Percentiles rank a stretch among this genome's conserved stretches.
Evolutionary conservation across 2,329 filamentous ascomycete genomes (phyloP).

Genomic region (Cytospora leucostoma): DNA sequence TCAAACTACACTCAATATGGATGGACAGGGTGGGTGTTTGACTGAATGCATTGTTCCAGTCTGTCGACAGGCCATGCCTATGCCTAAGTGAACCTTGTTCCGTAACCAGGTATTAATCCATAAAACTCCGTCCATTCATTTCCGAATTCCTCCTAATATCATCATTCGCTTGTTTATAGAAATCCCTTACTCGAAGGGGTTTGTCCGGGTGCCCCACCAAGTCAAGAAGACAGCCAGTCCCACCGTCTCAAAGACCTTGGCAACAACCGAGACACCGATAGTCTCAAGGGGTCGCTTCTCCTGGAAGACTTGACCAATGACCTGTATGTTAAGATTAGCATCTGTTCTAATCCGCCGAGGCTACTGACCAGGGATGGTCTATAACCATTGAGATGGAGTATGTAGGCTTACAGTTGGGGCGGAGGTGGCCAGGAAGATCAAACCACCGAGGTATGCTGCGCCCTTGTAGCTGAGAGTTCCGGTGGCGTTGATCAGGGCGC

Average conservation of each 20-base stretch:
- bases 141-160: neutral
- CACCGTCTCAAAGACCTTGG: slow-evolving; percentile 89
- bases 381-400: neutral
- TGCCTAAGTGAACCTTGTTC: neutral
- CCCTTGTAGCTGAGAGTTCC: slow-evolving; percentile 96
- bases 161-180: neutral
- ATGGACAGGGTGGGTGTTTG: neutral
- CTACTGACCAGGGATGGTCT: neutral
- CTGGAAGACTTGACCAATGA: slow-evolving; percentile 81
- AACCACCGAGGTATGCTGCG: slow-evolving; percentile 84
- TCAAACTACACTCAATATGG: neutral
- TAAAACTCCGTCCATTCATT: neutral
- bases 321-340: slow-evolving; percentile 50
- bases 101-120: slow-evolving; percentile 2
- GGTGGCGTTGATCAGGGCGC: slow-evolving; percentile 89
- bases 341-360: neutral
- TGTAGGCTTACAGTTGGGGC: slow-evolving; percentile 75
- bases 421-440: slow-evolving; percentile 90
- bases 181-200: slow-evolving; percentile 75
- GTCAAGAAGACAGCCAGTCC: slow-evolving; percentile 90
- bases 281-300: slow-evolving; percentile 93
- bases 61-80: neutral
- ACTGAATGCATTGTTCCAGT: neutral
- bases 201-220: slow-evolving; percentile 96
- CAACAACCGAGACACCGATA: slow-evolving; percentile 79